Evolutionary conservation across 805 yeast species (phyloP).

Genomic region (Candida silvicultrix): DNA sequence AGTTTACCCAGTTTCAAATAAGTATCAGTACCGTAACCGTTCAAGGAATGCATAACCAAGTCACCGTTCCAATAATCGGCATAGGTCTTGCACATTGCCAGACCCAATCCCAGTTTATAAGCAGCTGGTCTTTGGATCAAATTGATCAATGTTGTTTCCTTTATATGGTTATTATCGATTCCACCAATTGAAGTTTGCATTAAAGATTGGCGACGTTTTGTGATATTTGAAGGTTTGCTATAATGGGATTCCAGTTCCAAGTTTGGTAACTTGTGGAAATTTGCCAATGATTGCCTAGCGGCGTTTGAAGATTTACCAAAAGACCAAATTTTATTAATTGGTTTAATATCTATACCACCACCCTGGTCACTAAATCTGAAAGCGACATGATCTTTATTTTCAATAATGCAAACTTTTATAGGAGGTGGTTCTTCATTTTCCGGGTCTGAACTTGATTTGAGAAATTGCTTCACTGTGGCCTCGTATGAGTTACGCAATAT

Average conservation of each 20-base stretch:
- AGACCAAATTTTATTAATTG: constrained; percentile 71
- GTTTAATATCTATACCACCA: constrained; percentile 69
- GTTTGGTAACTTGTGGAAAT: constrained; percentile 69
- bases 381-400: constrained; percentile 58
- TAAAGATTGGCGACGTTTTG: constrained; percentile 15
- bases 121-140: constrained; percentile 70
- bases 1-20: constrained; percentile 72
- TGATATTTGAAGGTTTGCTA: constrained; percentile 2
- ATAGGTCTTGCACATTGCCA: constrained; percentile 89
- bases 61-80: constrained; percentile 98
- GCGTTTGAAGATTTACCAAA: constrained; percentile 67
- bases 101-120: constrained; percentile 75
- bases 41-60: constrained; percentile 71
- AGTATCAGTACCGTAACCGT: constrained; percentile 91
- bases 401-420: constrained; percentile 67
- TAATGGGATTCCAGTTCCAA: constrained; percentile 28
- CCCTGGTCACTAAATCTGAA: constrained; percentile 86
- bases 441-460: constrained; percentile 25
- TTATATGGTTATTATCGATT: constrained; percentile 23
- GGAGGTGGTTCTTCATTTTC: constrained; percentile 49
- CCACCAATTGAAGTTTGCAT: constrained; percentile 36
- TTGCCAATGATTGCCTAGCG: constrained; percentile 52
- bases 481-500: constrained; percentile 79
- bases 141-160: constrained; percentile 45
- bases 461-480: constrained; percentile 57